phyloP scores from a whole-genome alignment of 2,329 filamentous ascomycete species.

The Blastomyces parvus region DNA sequence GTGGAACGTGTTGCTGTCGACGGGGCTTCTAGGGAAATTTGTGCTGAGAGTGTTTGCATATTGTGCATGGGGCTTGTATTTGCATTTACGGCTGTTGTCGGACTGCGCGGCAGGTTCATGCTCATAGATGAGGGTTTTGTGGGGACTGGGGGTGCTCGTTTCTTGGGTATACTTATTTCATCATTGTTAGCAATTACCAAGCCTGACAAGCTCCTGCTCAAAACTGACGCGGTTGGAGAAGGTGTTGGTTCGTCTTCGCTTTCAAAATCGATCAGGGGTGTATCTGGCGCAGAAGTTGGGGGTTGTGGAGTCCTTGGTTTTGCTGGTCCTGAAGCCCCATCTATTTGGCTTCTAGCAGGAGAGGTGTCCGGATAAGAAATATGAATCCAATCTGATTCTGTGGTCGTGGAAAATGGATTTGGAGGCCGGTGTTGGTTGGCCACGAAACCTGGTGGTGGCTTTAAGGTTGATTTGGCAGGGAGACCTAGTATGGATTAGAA shows the following conservation, averaged over 20 bases:
- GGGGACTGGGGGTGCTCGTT: slow-evolving; percentile 11
- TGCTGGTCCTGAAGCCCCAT: background rate
- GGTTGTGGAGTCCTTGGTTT: background rate
- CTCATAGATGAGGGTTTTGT: slow-evolving; percentile 9
- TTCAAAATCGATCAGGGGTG: background rate
- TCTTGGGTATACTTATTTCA: background rate
- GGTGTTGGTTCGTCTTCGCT: background rate
- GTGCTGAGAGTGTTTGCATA: background rate
- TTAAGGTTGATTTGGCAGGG: slow-evolving; percentile 63
- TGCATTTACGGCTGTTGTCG: background rate
- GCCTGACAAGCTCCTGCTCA: background rate
- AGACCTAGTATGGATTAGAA: slow-evolving; percentile 42
- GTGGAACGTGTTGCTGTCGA: background rate
- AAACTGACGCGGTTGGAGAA: background rate
- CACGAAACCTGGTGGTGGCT: slow-evolving; percentile 54
- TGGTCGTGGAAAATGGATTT: slow-evolving; percentile 68
- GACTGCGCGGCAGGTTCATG: background rate
- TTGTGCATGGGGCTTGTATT: background rate
- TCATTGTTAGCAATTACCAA: background rate
- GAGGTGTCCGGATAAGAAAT: slow-evolving; percentile 14
- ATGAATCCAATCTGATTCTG: slow-evolving; percentile 74
- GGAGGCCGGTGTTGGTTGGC: slow-evolving; percentile 65
- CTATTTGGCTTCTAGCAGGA: slow-evolving; percentile 13
- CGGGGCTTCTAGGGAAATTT: background rate
- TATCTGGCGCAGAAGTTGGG: background rate